These are phyloP conservation scores for Silene conica DNA, from an alignment of 148 eudicot genomes.

Conservation along the genomic window DNA sequence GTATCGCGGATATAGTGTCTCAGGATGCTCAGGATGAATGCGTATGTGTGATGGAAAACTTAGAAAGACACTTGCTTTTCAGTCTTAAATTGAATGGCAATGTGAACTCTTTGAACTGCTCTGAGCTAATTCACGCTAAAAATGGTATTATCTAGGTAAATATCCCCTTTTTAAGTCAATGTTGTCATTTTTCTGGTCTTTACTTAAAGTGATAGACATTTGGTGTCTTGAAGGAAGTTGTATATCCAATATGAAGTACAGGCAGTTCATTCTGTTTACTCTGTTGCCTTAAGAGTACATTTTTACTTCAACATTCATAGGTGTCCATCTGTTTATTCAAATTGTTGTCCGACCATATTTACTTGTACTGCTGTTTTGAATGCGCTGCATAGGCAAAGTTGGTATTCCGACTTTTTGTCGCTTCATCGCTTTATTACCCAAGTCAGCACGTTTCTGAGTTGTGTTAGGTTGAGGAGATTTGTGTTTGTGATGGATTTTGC, in stretches of 20 bases:
- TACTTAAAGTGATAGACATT: not conserved
- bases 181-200: not conserved
- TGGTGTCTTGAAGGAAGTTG: not conserved
- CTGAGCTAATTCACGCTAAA: not conserved
- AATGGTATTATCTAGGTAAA: slow-evolving; percentile 5
- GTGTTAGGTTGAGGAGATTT: no score
- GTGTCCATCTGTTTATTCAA: slow-evolving; percentile 85
- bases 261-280: no score
- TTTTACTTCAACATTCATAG: slow-evolving; percentile 27
- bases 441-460: slow-evolving; percentile 7
- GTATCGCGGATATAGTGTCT: not conserved
- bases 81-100: not conserved
- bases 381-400: slow-evolving; percentile 60
- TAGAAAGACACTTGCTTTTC: not conserved
- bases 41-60: not conserved
- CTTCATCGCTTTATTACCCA: slow-evolving; percentile 86
- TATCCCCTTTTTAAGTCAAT: not conserved
- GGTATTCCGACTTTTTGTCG: slow-evolving; percentile 68
- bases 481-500: not conserved
- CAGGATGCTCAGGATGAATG: not conserved
- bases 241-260: not conserved
- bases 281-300: no score
- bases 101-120: not conserved
- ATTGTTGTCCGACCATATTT: slow-evolving; percentile 80
- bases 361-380: slow-evolving; percentile 81